Base-by-base conservation (phyloP, 2,329 filamentous ascomycete genomes). In the Rhynchosporium secalis region DNA sequence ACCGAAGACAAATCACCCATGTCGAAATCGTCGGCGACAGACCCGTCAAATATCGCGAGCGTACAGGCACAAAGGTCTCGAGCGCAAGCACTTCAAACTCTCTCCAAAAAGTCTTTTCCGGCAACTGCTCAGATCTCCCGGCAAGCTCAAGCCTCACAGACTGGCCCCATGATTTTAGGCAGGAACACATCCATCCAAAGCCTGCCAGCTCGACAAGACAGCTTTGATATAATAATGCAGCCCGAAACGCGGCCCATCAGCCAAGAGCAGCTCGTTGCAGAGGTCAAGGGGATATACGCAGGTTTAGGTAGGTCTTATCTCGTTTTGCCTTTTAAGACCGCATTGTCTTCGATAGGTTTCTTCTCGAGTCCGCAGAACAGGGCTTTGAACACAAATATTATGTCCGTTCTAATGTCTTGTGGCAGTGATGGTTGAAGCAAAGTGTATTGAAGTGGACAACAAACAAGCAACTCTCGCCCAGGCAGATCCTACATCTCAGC, bases 401-500 rank as follows among this genome's bases (percentile, higher is more conserved):
- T 15, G 28, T 49, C 47, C 20, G 2, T 54, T 40, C 49, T 54
- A 41, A 54, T 9, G 13, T 41, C 2, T 28, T 15, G 2, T 8
- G 2, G 3, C n/a, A 0, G 87, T 92, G 0, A 91, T 95, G 86
- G 90, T 96, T 0, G 98, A 72, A 86, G 84, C 29, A 92, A 95
- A 69, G 94, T 92, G 94, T 69, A 93, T 96, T 0, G 89, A 96
- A 59, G 88, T 96, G 0, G 90, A 94, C 68, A 86, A 84, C 49
- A 80, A 83, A 52, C 83, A 88, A 69, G 78, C 79, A 5, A 75
- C 78, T 26, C 77, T 79, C 5, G 81, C 84, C 0, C 83, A 86
- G 0, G 76, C 80, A 9, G 77, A 76, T 62, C 62, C 66, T 0
- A 74, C 78, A 1, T 70, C 77, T 0, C 74, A 77, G 1, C 74